A percentile compares a stretch with the other conserved stretches of the same genome.
These are phyloP conservation scores for Acanthamoeba sp. DNA, from an alignment of 208 protist genomes.

Conservation along the genomic window DNA sequence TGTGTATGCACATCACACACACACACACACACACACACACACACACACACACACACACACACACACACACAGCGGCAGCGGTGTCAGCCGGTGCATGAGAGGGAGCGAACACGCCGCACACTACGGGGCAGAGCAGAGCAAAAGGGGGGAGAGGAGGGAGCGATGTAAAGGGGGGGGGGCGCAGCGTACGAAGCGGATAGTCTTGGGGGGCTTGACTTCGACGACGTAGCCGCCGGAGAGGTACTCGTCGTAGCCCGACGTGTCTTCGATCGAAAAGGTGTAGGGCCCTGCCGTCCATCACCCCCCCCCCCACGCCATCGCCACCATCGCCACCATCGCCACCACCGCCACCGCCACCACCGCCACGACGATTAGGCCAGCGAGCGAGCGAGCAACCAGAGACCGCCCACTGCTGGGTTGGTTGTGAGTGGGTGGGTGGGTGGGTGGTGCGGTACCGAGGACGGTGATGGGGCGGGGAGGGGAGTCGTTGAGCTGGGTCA, in stretches of 20 bases:
- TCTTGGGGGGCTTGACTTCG: constrained; percentile 92
- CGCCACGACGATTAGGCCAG: too few relatives aligned
- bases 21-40: background rate
- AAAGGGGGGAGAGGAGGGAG: constrained; percentile 55
- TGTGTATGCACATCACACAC: background rate
- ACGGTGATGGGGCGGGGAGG: constrained; percentile 71
- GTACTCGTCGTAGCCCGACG: constrained; percentile 74
- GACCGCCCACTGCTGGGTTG: background rate
- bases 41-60: too few relatives aligned
- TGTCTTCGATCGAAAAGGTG: constrained; percentile 86
- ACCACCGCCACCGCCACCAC: too few relatives aligned
- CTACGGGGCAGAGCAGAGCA: too few relatives aligned
- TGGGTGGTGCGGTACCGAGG: constrained; percentile 80
- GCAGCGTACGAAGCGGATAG: constrained; percentile 77
- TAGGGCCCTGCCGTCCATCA: constrained; percentile 71
- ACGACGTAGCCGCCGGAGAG: constrained; percentile 91
- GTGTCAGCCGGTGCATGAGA: too few relatives aligned
- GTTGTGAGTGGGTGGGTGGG: constrained; percentile 78
- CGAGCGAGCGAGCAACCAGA: background rate
- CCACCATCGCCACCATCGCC: too few relatives aligned
- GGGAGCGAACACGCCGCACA: too few relatives aligned
- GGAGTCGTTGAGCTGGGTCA: constrained; percentile 78
- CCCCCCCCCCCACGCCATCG: too few relatives aligned
- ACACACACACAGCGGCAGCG: too few relatives aligned
- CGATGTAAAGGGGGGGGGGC: background rate